phyloP scores from a whole-genome alignment of 345 rosid genomes.

The Ricinus communis region DNA sequence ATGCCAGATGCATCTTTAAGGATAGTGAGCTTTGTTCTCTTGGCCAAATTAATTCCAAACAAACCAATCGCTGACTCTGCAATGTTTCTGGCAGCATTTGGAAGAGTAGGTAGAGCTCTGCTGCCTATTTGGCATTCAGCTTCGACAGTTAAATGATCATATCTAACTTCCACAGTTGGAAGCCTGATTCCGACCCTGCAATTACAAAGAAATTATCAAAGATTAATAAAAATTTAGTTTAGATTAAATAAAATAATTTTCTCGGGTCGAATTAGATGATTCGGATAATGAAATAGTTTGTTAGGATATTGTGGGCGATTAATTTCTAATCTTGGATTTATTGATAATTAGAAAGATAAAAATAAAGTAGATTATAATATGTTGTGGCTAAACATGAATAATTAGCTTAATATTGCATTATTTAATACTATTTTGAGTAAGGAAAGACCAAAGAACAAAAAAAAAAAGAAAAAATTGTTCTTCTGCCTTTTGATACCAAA shows the following conservation, averaged over 20 bases:
- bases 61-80: slow-evolving; percentile 59
- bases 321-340: background rate
- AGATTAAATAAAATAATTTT: too few species aligned
- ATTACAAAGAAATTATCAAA: background rate
- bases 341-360: background rate
- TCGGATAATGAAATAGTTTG: too few species aligned
- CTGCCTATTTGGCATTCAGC: slow-evolving; percentile 73
- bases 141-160: slow-evolving; percentile 56
- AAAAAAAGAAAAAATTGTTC: too few species aligned
- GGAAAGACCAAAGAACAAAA: too few species aligned
- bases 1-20: slow-evolving; percentile 75
- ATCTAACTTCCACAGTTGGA: slow-evolving; percentile 81
- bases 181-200: slow-evolving; percentile 79
- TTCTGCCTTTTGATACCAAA: too few species aligned
- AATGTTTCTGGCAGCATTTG: slow-evolving; percentile 61
- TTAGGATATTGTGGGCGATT: too few species aligned
- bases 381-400: background rate
- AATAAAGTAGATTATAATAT: background rate
- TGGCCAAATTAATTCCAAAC: slow-evolving; percentile 59
- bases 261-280: too few species aligned
- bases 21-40: slow-evolving; percentile 68
- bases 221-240: background rate
- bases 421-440: background rate
- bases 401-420: background rate
- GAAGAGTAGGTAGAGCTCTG: slow-evolving; percentile 84